Evolutionary conservation across 768 basidiomycete genomes (phyloP).

Genomic region (Tremella mesenterica): DNA sequence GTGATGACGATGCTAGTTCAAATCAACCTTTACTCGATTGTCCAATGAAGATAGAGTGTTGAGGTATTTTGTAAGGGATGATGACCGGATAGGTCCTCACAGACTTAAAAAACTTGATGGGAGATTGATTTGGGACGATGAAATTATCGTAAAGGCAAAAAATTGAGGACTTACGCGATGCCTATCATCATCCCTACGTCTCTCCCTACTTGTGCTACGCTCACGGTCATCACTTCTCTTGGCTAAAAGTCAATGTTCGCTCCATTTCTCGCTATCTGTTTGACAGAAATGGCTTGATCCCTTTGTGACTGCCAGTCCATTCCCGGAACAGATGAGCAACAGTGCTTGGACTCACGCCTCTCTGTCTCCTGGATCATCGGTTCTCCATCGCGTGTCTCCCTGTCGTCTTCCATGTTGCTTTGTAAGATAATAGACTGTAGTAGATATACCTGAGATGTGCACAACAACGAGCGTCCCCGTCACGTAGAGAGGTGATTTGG

Average conservation of each 20-base stretch:
- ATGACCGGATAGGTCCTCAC: conserved; percentile 13
- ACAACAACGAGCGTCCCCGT: no score
- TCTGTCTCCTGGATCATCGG: conserved; percentile 28
- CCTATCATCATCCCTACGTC: conserved; percentile 43
- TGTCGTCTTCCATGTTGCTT: conserved; percentile 38
- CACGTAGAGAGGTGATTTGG: no score
- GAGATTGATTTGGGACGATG: no score
- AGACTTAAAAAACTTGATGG: no score
- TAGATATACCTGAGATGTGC: no score
- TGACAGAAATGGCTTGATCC: not conserved
- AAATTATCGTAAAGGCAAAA: no score
- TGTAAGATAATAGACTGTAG: no score
- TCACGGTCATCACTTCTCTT: conserved; percentile 21
- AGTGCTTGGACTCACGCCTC: conserved; percentile 15
- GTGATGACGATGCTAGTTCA: conserved; percentile 55
- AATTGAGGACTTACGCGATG: no score
- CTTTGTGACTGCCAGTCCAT: conserved; percentile 5
- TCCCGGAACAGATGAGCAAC: not conserved
- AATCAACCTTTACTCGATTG: no score
- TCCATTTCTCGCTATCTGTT: not conserved
- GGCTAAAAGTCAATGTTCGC: not conserved
- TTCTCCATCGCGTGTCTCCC: conserved; percentile 38
- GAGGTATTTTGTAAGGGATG: no score
- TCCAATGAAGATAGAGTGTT: no score
- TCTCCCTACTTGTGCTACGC: conserved; percentile 29